phyloP scores from a whole-genome alignment of 2,329 filamentous ascomycete species.

The Cercospora beticola region DNA sequence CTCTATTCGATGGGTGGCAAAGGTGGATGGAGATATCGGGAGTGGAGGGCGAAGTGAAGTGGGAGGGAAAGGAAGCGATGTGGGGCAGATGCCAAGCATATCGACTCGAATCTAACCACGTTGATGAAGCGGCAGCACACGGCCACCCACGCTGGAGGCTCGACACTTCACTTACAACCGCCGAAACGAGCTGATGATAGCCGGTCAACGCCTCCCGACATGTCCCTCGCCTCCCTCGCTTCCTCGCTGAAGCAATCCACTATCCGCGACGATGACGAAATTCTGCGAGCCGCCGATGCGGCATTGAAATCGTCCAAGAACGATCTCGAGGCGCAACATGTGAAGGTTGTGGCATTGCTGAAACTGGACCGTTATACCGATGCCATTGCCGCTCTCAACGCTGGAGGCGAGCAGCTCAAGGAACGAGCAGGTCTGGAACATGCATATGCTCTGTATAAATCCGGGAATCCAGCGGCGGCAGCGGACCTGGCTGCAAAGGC shows the following conservation, averaged over 20 bases:
- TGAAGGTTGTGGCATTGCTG: constrained; percentile 70
- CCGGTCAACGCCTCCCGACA: not conserved
- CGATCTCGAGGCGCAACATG: constrained; percentile 63
- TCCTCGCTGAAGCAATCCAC: constrained; percentile 57
- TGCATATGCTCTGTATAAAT: constrained; percentile 82
- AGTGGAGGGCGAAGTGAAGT: not conserved
- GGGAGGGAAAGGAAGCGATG: not conserved
- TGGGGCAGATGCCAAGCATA: not conserved
- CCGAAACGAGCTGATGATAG: not conserved
- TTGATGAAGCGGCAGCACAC: not conserved
- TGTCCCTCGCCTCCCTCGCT: constrained; percentile 42
- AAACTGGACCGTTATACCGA: constrained; percentile 82
- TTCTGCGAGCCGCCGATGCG: constrained; percentile 63
- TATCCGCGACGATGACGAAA: constrained; percentile 70
- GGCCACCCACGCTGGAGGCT: not conserved
- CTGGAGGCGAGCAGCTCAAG: constrained; percentile 61
- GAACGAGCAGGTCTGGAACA: constrained; percentile 65
- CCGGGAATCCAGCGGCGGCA: constrained; percentile 66
- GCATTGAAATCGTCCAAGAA: constrained; percentile 59
- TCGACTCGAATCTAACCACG: constrained; percentile 2
- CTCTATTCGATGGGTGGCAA: not conserved
- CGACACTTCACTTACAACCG: not conserved
- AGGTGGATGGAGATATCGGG: not conserved
- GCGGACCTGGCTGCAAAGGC: constrained; percentile 49
- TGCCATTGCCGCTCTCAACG: constrained; percentile 66